Conservation (phyloP, 768 basidiomycete species). For the Leccinellum luteum region DNA sequence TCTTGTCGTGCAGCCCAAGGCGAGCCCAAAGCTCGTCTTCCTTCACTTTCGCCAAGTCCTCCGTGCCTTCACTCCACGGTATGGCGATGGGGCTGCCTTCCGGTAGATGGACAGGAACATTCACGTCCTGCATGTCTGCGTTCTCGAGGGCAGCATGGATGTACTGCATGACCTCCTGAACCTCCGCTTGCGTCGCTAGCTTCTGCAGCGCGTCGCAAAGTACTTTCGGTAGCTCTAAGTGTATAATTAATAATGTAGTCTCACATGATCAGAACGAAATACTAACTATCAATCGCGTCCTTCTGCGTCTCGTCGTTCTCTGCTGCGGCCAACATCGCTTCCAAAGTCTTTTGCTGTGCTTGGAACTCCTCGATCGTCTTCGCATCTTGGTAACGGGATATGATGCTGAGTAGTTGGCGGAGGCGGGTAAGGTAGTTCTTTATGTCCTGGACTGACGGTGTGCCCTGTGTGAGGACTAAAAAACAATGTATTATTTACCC, state of each 20-base stretch:
- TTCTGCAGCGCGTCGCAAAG: neutral
- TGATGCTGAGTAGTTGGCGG: neutral
- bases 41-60: neutral
- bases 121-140: neutral
- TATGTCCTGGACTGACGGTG: neutral
- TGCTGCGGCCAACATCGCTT: neutral
- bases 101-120: neutral
- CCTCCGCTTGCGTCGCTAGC: neutral
- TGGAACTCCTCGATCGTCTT: neutral
- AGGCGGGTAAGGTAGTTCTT: neutral
- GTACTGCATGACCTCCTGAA: neutral
- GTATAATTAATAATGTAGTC: neutral
- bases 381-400: neutral
- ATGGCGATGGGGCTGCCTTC: neutral
- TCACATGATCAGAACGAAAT: neutral
- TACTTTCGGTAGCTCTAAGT: neutral
- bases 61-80: neutral
- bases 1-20: neutral
- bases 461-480: neutral
- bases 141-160: neutral
- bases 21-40: neutral
- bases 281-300: neutral
- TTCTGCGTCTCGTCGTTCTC: neutral
- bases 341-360: neutral
- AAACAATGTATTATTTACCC: neutral